Conservation (phyloP, 2,329 filamentous ascomycete genomes). For the Fusarium compactum region DNA sequence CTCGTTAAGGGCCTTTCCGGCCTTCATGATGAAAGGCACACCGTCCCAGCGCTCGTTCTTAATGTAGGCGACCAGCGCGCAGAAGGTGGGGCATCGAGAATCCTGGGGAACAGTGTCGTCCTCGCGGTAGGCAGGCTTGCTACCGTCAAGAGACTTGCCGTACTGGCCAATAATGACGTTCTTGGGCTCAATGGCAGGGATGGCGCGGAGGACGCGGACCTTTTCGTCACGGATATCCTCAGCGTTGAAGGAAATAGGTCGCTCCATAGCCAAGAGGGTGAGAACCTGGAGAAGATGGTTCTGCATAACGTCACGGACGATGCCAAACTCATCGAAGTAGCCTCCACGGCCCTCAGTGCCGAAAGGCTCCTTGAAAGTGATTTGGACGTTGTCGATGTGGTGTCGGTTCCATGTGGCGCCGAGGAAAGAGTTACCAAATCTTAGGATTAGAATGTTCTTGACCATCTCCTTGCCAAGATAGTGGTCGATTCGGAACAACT, state of each 20-base stretch:
- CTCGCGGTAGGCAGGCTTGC: constrained; percentile 98
- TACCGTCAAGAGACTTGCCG: constrained; percentile 93
- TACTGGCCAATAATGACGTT: constrained; percentile 99
- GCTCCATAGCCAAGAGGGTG: constrained; percentile 96
- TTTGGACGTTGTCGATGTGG: constrained; percentile 99
- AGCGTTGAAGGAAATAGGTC: constrained; percentile 96
- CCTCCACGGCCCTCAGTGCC: constrained; percentile 97
- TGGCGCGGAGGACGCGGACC: constrained; percentile 92
- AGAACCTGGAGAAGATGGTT: constrained; percentile 98
- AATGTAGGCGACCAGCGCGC: constrained; percentile 96
- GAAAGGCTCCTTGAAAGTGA: constrained; percentile 99
- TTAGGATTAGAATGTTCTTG: constrained; percentile 98
- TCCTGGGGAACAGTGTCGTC: constrained; percentile 98
- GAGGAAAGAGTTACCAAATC: constrained; percentile 99
- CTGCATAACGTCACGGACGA: constrained; percentile 99
- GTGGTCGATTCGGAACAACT: constrained; percentile 99
- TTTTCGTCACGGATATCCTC: constrained; percentile 99
- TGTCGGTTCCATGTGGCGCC: constrained; percentile 99
- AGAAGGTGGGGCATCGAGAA: constrained; percentile 97
- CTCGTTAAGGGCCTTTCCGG: constrained; percentile 97
- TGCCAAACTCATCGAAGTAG: constrained; percentile 99
- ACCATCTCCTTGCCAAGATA: constrained; percentile 99
- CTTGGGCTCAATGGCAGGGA: constrained; percentile 96
- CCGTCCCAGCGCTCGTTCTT: constrained; percentile 99
- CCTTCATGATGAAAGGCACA: constrained; percentile 99